A percentile compares a stretch with the other conserved stretches of the same genome.
Conservation (phyloP, 1,139 yeast genomes). For the Candida pseudoviswanathii region DNA sequence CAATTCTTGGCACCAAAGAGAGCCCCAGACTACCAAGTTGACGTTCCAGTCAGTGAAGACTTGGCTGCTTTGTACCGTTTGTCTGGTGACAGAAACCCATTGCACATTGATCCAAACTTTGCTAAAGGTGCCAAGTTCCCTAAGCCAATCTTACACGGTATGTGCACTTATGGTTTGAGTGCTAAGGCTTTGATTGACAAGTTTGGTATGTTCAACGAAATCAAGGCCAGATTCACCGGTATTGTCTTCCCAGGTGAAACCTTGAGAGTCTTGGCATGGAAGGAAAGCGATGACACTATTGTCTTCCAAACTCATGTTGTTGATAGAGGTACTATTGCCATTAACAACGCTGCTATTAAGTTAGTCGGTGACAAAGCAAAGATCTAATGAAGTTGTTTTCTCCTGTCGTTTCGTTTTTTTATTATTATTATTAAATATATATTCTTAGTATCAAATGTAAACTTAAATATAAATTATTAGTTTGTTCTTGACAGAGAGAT, state of each 20-base stretch:
- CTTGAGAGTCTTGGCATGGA: slow-evolving; percentile 83
- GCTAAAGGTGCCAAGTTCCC: slow-evolving; percentile 90
- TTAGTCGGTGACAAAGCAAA: slow-evolving; percentile 50
- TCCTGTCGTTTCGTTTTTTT: neutral
- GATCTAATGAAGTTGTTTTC: slow-evolving; percentile 19
- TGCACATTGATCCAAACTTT: slow-evolving; percentile 90
- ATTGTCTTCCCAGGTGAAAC: slow-evolving; percentile 98
- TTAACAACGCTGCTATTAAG: slow-evolving; percentile 87
- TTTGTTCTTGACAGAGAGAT: too few relatives aligned
- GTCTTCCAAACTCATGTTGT: slow-evolving; percentile 82
- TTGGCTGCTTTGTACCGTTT: slow-evolving; percentile 90
- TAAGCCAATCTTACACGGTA: slow-evolving; percentile 89
- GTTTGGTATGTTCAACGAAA: slow-evolving; percentile 80
- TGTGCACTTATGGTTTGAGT: slow-evolving; percentile 83
- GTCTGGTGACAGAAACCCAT: slow-evolving; percentile 93
- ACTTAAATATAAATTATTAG: too few relatives aligned
- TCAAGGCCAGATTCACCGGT: slow-evolving; percentile 89
- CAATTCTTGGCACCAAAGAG: slow-evolving; percentile 67
- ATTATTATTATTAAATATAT: neutral
- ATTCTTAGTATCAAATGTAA: too few relatives aligned
- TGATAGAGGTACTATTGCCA: slow-evolving; percentile 78
- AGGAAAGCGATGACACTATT: slow-evolving; percentile 58
- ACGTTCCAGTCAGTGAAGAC: slow-evolving; percentile 64
- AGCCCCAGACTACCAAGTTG: slow-evolving; percentile 66
- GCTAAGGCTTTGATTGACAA: slow-evolving; percentile 77